Evolutionary conservation across 306 rosid species (phyloP).

Genomic region (Medicago lupulina): DNA sequence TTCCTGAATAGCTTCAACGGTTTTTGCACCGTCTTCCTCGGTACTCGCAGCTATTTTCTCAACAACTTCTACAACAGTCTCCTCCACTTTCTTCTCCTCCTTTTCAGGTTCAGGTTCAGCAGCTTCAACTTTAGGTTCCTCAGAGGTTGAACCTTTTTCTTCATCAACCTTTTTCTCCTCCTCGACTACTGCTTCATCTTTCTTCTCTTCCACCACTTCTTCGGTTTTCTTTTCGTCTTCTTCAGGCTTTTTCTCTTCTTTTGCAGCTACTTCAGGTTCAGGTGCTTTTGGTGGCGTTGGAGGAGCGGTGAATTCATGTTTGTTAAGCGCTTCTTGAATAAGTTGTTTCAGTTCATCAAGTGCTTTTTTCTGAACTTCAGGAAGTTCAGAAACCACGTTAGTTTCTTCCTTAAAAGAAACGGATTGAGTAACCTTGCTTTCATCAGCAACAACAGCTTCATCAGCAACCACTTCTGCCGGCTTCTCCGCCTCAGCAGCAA

Average conservation of each 20-base stretch:
- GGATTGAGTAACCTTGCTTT: constrained; percentile 57
- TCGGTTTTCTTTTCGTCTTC: constrained; percentile 33
- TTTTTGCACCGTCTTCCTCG: constrained; percentile 70
- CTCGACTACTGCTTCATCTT: neutral
- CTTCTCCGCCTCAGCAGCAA: constrained; percentile 4
- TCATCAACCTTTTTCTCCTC: constrained; percentile 23
- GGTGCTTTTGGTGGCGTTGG: constrained; percentile 15
- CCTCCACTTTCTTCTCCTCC: constrained; percentile 46
- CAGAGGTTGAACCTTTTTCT: constrained; percentile 12
- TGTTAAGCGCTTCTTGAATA: constrained; percentile 75
- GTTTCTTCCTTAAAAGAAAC: constrained; percentile 94
- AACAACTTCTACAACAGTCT: neutral
- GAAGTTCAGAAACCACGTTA: constrained; percentile 80
- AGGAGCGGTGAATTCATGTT: constrained; percentile 68
- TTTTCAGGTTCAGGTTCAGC: neutral
- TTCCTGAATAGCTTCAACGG: constrained; percentile 75
- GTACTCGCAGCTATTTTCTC: constrained; percentile 21
- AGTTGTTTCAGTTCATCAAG: constrained; percentile 75
- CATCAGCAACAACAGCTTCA: neutral
- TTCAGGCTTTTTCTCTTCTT: neutral
- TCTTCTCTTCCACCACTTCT: constrained; percentile 9
- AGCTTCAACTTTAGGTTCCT: constrained; percentile 19
- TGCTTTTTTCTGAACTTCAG: constrained; percentile 82
- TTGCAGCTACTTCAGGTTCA: neutral
- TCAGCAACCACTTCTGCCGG: neutral